phyloP scores from a whole-genome alignment of 305 asterid species.

The Fraxinus nigra region DNA sequence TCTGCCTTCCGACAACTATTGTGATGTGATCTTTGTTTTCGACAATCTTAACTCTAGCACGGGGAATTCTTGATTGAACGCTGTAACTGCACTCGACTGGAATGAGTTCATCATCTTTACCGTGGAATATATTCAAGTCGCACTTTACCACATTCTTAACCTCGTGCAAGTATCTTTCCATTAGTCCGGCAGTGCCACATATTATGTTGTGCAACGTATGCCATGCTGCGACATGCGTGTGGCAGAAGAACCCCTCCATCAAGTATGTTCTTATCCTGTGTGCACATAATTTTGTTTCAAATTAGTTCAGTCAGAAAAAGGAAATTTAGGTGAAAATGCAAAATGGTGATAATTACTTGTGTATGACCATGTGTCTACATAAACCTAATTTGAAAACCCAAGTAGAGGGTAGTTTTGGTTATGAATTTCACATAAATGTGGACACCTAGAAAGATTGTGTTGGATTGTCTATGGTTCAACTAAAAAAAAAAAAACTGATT shows the following conservation, averaged over 20 bases:
- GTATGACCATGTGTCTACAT: not conserved
- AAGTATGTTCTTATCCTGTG: conserved; percentile 71
- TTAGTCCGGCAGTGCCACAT: conserved; percentile 77
- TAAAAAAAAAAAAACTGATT: not conserved
- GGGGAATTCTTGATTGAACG: conserved; percentile 62
- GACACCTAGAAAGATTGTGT: not conserved
- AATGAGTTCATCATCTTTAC: conserved; percentile 71
- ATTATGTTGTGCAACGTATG: conserved; percentile 93
- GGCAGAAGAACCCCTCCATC: conserved; percentile 88
- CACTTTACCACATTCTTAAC: conserved; percentile 55
- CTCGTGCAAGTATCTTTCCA: conserved; percentile 66
- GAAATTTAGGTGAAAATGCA: not conserved
- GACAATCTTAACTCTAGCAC: conserved; percentile 68
- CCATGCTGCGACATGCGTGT: conserved; percentile 97
- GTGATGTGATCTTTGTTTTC: conserved; percentile 82
- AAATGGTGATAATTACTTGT: not conserved
- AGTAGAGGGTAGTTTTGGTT: not conserved
- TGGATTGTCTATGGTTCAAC: not conserved
- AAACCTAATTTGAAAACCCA: not conserved
- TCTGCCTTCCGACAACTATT: conserved; percentile 86
- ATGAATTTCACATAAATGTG: not conserved
- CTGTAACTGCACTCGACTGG: conserved; percentile 86
- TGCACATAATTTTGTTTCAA: not conserved
- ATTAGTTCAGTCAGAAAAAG: not conserved
- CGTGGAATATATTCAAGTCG: conserved; percentile 65